These are phyloP conservation scores for Elsinoe ampelina DNA, from an alignment of 2,329 filamentous ascomycete species.

Conservation along the genomic window DNA sequence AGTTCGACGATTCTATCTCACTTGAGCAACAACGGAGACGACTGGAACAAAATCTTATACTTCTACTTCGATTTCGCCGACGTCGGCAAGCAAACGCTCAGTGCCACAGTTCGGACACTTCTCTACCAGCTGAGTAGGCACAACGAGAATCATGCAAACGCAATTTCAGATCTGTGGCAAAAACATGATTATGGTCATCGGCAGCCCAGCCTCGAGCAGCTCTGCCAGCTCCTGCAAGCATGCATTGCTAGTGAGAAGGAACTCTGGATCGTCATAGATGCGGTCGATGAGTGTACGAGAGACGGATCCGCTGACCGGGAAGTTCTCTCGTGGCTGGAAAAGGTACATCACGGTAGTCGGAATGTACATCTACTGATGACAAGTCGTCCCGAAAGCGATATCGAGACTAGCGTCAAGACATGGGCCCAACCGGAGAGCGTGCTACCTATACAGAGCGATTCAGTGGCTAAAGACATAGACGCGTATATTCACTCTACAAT, in stretches of 20 bases:
- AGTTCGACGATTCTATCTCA: not conserved
- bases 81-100: not conserved
- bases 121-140: not conserved
- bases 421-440: not conserved
- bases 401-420: not conserved
- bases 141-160: not conserved
- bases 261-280: not conserved
- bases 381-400: not conserved
- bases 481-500: no score
- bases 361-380: not conserved
- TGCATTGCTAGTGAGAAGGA: not conserved
- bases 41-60: not conserved
- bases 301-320: not conserved
- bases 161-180: not conserved
- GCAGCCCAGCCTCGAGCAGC: not conserved
- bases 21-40: not conserved
- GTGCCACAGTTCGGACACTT: not conserved
- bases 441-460: no score
- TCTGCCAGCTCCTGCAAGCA: not conserved
- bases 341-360: not conserved
- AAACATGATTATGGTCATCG: not conserved
- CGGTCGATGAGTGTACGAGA: not conserved
- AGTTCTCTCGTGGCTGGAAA: not conserved
- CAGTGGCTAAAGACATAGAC: no score
- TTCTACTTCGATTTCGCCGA: not conserved